Evolutionary conservation across 129 eudicot species (phyloP).

Genomic region (Calendula officinalis): DNA sequence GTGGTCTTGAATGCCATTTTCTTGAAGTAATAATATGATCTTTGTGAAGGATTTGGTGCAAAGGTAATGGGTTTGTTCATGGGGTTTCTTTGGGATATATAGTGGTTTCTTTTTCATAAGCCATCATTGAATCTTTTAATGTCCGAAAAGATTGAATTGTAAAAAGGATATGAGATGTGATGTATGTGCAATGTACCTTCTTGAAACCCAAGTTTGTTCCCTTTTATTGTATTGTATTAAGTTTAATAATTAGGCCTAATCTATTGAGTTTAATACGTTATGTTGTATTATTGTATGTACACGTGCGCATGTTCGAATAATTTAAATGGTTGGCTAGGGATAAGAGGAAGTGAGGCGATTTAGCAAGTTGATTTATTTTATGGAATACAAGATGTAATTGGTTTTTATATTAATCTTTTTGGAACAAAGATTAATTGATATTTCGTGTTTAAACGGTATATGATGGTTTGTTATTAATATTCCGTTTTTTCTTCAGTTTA

Average conservation of each 20-base stretch:
- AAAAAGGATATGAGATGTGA: conserved; percentile 4
- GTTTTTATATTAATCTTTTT: too few species aligned
- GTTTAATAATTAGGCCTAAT: not conserved
- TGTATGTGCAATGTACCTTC: conserved; percentile 20
- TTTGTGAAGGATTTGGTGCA: not conserved
- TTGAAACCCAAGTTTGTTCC: not conserved
- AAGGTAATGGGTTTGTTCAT: not conserved
- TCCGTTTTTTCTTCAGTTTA: too few species aligned
- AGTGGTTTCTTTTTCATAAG: not conserved
- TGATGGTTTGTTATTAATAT: too few species aligned
- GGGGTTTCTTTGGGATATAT: not conserved
- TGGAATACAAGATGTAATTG: too few species aligned
- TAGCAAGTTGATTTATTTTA: conserved; percentile 1
- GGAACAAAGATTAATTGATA: too few species aligned
- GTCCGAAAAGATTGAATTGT: conserved; percentile 33
- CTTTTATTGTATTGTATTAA: not conserved
- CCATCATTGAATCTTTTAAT: conserved; percentile 21
- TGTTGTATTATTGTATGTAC: not conserved
- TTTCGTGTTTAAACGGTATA: too few species aligned
- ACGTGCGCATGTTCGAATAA: not conserved
- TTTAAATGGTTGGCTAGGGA: not conserved
- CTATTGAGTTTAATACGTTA: conserved; percentile 5
- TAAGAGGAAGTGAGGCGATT: not conserved
- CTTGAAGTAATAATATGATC: not conserved
- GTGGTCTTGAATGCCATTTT: conserved; percentile 35